A percentile compares a stretch with the other conserved stretches of the same genome.
Conservation (phyloP, 306 rosid genomes). For the Quercus robur region DNA sequence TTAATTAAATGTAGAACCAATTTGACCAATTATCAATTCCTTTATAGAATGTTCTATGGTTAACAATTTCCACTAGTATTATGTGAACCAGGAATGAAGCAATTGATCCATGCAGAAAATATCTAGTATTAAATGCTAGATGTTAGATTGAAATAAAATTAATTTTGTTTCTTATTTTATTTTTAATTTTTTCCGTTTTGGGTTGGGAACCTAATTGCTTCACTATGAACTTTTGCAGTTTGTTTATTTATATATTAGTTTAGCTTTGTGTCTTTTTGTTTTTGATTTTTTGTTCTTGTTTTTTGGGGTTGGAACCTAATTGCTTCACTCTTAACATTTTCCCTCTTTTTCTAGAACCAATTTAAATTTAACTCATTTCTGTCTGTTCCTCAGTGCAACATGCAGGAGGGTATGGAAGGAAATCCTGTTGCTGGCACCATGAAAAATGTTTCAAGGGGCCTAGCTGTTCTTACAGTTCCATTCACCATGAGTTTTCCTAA, state of each 20-base stretch:
- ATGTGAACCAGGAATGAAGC: background rate
- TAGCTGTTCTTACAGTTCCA: conserved; percentile 90
- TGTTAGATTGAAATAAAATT: background rate
- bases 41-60: background rate
- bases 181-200: background rate
- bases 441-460: conserved; percentile 77
- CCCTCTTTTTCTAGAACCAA: background rate
- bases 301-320: background rate
- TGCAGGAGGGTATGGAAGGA: conserved; percentile 97
- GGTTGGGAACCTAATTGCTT: background rate
- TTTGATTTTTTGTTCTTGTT: background rate
- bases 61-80: background rate
- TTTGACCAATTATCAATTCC: background rate
- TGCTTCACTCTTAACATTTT: background rate
- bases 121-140: background rate
- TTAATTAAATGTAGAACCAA: background rate
- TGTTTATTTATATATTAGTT: background rate
- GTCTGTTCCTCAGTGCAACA: conserved; percentile 53
- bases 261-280: background rate
- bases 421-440: conserved; percentile 70
- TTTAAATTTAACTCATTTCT: background rate
- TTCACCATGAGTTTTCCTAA: conserved; percentile 78
- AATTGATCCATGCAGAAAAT: background rate
- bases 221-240: background rate
- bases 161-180: background rate